Conservation (phyloP, 768 basidiomycete genomes). For the Pulveroboletus sp. region DNA sequence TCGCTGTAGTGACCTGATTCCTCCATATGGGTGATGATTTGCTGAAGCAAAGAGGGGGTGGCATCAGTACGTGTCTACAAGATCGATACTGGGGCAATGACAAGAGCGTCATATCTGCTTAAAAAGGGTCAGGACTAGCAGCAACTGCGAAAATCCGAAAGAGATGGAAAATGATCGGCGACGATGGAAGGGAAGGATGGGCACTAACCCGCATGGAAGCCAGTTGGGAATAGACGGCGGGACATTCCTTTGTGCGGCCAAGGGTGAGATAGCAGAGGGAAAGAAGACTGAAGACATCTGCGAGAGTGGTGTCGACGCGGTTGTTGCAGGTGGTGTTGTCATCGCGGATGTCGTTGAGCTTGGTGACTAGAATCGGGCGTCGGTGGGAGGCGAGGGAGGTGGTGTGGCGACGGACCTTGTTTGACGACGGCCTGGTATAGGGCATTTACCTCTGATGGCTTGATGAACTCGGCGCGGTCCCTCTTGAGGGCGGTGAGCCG, state of each 20-base stretch:
- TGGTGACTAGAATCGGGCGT: slow-evolving; percentile 60
- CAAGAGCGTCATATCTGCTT: slow-evolving; percentile 23
- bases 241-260: slow-evolving; percentile 90
- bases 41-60: slow-evolving; percentile 44
- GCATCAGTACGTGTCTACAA: slow-evolving; percentile 26
- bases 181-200: slow-evolving; percentile 7
- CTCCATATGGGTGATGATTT: slow-evolving; percentile 93
- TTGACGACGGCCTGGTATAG: slow-evolving; percentile 93
- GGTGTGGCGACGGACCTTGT: slow-evolving; percentile 58
- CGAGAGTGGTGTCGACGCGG: slow-evolving; percentile 89
- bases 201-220: slow-evolving; percentile 90
- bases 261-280: slow-evolving; percentile 98
- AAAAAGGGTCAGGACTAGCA: slow-evolving; percentile 23
- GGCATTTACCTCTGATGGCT: slow-evolving; percentile 86
- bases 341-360: slow-evolving; percentile 86
- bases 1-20: slow-evolving; percentile 95
- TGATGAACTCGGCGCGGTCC: slow-evolving; percentile 89
- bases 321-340: slow-evolving; percentile 75
- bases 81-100: slow-evolving; percentile 16
- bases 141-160: slow-evolving; percentile 11
- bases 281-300: slow-evolving; percentile 92
- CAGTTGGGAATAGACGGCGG: slow-evolving; percentile 94
- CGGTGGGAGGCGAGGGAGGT: neutral
- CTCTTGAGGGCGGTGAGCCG: slow-evolving; percentile 92
- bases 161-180: slow-evolving; percentile 1